These are phyloP conservation scores for Proteromonas lacertae DNA, from an alignment of 352 stramenopile genomes.

Conservation along the genomic window DNA sequence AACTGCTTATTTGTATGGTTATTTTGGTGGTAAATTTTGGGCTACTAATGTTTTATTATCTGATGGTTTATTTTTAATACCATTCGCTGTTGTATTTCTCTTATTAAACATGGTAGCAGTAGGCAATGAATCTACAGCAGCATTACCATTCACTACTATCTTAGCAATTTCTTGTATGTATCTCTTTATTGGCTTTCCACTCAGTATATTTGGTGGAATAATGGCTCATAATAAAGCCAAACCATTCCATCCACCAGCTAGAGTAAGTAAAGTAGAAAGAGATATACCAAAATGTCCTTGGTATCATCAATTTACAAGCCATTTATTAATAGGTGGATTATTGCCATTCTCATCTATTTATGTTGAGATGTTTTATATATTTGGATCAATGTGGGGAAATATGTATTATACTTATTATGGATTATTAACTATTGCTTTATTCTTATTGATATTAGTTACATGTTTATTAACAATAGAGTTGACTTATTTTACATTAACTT, in stretches of 20 bases:
- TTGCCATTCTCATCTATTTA: conserved; percentile 86
- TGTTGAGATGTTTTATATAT: conserved; percentile 93
- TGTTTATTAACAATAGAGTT: conserved; percentile 81
- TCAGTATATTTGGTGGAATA: conserved; percentile 67
- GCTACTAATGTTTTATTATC: conserved; percentile 64
- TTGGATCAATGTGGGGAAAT: conserved; percentile 81
- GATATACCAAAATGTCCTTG: conserved; percentile 36
- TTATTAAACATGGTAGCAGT: conserved; percentile 74
- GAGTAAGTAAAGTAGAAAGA: conserved; percentile 69
- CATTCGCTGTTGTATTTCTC: conserved; percentile 48
- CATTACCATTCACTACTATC: conserved; percentile 75
- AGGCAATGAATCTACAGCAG: conserved; percentile 64
- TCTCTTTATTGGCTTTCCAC: conserved; percentile 50
- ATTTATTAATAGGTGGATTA: conserved; percentile 66
- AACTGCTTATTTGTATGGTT: conserved; percentile 54
- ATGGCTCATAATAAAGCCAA: conserved; percentile 48
- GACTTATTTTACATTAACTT: conserved; percentile 80
- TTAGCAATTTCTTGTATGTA: conserved; percentile 20
- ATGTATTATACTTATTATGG: conserved; percentile 94
- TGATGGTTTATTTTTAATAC: conserved; percentile 48
- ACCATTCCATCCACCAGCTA: conserved; percentile 58
- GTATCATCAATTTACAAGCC: conserved; percentile 34
- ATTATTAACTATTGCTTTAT: conserved; percentile 70
- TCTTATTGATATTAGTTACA: conserved; percentile 73
- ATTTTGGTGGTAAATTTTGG: conserved; percentile 66